Base-by-base conservation (phyloP, 805 yeast genomes). In the Hanseniaspora occidentalis region DNA sequence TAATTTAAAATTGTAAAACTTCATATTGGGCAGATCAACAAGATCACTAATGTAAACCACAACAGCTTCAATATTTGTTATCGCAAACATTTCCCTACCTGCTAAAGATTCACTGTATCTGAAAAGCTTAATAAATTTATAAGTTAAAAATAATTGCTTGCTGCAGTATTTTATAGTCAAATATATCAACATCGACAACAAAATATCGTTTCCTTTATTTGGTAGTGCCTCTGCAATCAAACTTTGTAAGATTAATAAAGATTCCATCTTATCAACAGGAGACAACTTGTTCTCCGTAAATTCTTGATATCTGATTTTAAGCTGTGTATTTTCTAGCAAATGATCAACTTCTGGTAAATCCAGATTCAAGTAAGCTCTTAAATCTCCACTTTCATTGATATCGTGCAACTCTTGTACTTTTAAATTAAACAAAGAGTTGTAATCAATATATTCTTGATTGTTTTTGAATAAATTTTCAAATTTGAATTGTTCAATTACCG, bases 51-150 rank as follows among this genome's bases (percentile, higher is more conserved):
- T 45, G 36, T 56, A 58, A n/a, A 49, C 49, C 11, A 58, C 43
- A 1, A 61, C 59, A 1, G 62, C 63, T 29, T 57, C 61, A 8
- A 57, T 41, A 43, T 58, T 58, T 9, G 63, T 58, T 13, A 57
- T 40, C 10, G 56, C 59, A 45, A 50, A 58, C 16, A 56, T 42
- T 41, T 57, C 63, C 36, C 53, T 54, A 42, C 57, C 56, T 5
- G 54, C 51, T n/a, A 58, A 42, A 35, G 53, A 53, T 34, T 54
- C 54, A 38, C 53, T 57, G 40, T 53, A 53, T 35, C 63, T 52
- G 35, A 58, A 58, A 16, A 58, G 35, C 38, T 53, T 56, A 21
- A 57, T 52, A 39, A 54, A 58, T 40, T 57, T 53, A 13, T 48
- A 40, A 31, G 52, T 56, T 25, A 58, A 41, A 35, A 52, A 57